Evolutionary conservation across 345 rosid genomes (phyloP).

Genomic region (Salix arbutifolia): DNA sequence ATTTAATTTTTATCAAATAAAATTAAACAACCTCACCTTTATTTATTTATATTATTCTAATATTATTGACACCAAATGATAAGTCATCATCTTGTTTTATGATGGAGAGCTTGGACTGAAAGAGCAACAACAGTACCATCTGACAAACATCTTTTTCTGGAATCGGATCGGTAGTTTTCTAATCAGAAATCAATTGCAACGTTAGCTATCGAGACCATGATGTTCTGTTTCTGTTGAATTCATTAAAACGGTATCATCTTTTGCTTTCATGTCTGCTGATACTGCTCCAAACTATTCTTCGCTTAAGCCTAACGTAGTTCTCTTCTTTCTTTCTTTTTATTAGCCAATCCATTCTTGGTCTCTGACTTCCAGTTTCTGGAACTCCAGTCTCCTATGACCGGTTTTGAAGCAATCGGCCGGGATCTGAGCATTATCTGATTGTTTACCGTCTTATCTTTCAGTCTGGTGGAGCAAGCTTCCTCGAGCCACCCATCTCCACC

Average conservation of each 20-base stretch:
- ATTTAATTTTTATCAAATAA: no score
- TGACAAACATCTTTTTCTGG: no score
- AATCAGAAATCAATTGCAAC: constrained; percentile 1
- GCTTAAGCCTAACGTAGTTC: constrained; percentile 61
- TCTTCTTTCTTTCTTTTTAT: constrained; percentile 10
- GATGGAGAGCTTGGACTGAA: no score
- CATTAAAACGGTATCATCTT: not conserved
- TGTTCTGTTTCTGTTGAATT: not conserved
- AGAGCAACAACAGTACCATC: not conserved
- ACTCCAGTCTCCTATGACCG: constrained; percentile 8
- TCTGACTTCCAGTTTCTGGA: constrained; percentile 1
- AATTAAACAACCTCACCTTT: no score
- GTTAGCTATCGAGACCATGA: not conserved
- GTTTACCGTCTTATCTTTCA: constrained; percentile 12
- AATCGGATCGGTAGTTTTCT: not conserved
- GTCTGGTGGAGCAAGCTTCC: not conserved
- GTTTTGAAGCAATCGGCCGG: constrained; percentile 34
- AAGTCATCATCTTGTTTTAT: no score
- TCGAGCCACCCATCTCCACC: not conserved
- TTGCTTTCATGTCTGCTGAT: no score
- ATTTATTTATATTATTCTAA: no score
- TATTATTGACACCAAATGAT: no score
- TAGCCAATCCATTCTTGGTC: constrained; percentile 1
- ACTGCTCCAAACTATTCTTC: constrained; percentile 11
- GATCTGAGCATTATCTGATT: constrained; percentile 25